A percentile compares a stretch with the other conserved stretches of the same genome.
phyloP scores from a whole-genome alignment of 441 rosid genomes.

The Theobroma grandiflorum region DNA sequence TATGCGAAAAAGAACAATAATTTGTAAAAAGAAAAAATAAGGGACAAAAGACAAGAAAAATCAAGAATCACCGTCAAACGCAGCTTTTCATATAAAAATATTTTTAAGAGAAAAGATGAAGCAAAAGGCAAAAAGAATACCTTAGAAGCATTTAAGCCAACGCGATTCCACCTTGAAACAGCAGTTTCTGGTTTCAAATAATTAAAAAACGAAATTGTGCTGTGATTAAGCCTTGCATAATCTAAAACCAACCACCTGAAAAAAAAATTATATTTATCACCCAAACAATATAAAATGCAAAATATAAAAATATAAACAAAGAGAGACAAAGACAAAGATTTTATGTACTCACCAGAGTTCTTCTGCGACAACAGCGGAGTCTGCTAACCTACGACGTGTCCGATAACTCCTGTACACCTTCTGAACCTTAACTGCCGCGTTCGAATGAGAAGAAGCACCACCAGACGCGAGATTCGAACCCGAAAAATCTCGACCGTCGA shows the following conservation, averaged over 20 bases:
- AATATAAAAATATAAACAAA: neutral
- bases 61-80: neutral
- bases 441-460: constrained; percentile 12
- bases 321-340: neutral
- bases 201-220: constrained; percentile 82
- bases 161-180: constrained; percentile 82
- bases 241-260: constrained; percentile 92
- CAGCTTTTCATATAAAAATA: neutral
- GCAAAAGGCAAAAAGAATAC: constrained; percentile 35
- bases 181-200: constrained; percentile 73
- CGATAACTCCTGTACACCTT: constrained; percentile 91
- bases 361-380: constrained; percentile 91
- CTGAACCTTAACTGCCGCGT: constrained; percentile 78
- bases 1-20: constrained; percentile 22
- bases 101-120: too few species aligned
- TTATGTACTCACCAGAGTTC: constrained; percentile 72
- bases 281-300: neutral
- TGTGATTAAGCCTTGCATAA: constrained; percentile 74
- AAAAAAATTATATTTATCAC: neutral
- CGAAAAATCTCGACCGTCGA: constrained; percentile 25
- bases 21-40: neutral
- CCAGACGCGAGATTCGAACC: constrained; percentile 22
- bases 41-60: neutral
- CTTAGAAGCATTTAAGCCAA: constrained; percentile 80
- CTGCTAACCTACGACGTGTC: constrained; percentile 89